Evolutionary conservation across 768 basidiomycete species (phyloP), one percentile per base, ranked within the genome.

Genomic region (Trametes cingulata): DNA sequence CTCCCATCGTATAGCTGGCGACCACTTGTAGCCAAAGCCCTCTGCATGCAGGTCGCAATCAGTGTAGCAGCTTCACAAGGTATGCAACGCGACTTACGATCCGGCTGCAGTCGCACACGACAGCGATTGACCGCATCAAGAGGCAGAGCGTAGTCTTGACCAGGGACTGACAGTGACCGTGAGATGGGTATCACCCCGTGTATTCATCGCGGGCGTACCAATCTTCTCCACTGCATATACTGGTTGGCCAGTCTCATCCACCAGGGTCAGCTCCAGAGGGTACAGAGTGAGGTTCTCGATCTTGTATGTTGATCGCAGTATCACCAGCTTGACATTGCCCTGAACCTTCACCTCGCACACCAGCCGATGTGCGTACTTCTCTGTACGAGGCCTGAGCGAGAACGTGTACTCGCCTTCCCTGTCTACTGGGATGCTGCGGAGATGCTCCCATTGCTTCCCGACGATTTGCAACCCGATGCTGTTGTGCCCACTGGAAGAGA

Each of bases 21-120:
- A 95, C 95, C 95, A 98, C 68, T 85, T 88, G 75, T 97, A 98
- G 19, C 95, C 95, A 69, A 98, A 98, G 15, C 97, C 97, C 73
- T 93, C 95, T 97, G 67, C 1, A 51, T 14, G 4, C 29, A 14
- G 35, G 25, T 36, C n/a, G 6, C 12, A 39, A 49, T 62, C 3
- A 61, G 40, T 6, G 25, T 12, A 15, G 9, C 15, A 24, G 1
- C 9, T 27, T 17, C 20, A 7, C 3, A 36, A 0, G 22, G 20
- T 48, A 47, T 22, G 9, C 12, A 19, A 8, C 13, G 22, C 22
- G 19, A 74, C 92, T 76, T 71, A 96, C 96, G 91, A 71, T 98
- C 93, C 40, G 97, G 97, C 67, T 97, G 88, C 22, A 99, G 76
- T 63, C 88, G 85, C 58, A 98, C 82, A 57, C 89, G 85, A 69